Evolutionary conservation across 139 green algal species (phyloP).

Genomic region (Chlorella ohadii): DNA sequence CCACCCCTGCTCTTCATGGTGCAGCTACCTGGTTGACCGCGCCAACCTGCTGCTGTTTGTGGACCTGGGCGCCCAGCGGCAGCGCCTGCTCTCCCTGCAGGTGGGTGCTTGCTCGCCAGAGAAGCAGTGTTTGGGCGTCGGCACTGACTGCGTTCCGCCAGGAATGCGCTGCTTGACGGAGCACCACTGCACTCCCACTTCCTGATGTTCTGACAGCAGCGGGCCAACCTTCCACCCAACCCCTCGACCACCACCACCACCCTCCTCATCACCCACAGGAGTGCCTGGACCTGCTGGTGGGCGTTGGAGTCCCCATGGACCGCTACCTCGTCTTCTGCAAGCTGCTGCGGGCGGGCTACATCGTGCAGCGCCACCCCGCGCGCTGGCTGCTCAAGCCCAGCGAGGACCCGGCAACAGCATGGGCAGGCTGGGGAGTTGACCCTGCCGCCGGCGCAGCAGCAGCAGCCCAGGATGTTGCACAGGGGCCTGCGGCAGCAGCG

Average conservation of each 20-base stretch:
- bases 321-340: slow-evolving; percentile 48
- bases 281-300: slow-evolving; percentile 33
- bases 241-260: no score
- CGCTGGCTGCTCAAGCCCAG: slow-evolving; percentile 6
- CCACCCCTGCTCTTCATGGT: background rate
- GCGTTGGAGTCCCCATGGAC: background rate
- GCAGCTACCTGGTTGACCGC: slow-evolving; percentile 46
- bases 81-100: slow-evolving; percentile 32
- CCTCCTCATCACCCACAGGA: background rate
- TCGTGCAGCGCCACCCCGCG: slow-evolving; percentile 36
- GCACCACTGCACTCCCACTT: no score
- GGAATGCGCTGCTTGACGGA: no score
- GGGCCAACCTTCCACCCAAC: no score
- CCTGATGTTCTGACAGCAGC: no score
- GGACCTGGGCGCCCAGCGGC: background rate
- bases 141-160: no score
- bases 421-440: background rate
- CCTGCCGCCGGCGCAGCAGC: background rate
- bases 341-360: slow-evolving; percentile 50
- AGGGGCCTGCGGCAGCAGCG: background rate
- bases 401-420: background rate
- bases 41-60: slow-evolving; percentile 51
- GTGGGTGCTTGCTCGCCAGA: no score
- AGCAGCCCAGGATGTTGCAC: background rate
- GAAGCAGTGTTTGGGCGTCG: background rate